Evolutionary conservation across 225 moss, liverwort and hornwort species (phyloP).

Genomic region (Thuidium tamariscinum): DNA sequence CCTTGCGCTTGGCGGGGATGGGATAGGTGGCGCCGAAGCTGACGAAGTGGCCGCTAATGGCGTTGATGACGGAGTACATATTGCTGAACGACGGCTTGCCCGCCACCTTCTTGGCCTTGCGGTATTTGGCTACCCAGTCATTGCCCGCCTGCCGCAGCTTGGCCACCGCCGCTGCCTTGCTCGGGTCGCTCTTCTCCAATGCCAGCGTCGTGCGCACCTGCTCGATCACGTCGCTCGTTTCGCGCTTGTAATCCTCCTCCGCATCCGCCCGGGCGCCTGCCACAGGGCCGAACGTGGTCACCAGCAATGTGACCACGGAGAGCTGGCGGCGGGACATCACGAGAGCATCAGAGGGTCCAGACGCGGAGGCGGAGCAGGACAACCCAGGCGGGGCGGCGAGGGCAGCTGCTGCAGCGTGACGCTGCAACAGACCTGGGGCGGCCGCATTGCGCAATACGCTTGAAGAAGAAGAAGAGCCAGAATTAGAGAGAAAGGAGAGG

Average conservation of each 20-base stretch:
- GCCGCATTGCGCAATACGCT: not conserved
- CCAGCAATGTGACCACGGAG: slow-evolving; percentile 10
- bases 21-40: slow-evolving; percentile 87
- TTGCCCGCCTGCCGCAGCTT: slow-evolving; percentile 74
- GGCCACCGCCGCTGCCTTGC: slow-evolving; percentile 71
- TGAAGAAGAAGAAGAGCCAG: not conserved
- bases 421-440: not conserved
- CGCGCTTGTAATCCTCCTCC: slow-evolving; percentile 80
- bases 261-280: slow-evolving; percentile 55
- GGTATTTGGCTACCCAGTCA: slow-evolving; percentile 94
- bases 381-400: not conserved
- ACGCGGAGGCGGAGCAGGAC: not conserved
- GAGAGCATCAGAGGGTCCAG: not conserved
- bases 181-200: slow-evolving; percentile 79
- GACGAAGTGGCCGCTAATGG: slow-evolving; percentile 83
- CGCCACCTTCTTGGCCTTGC: slow-evolving; percentile 71
- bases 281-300: slow-evolving; percentile 7
- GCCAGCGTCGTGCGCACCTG: slow-evolving; percentile 71
- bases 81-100: slow-evolving; percentile 93
- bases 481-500: not conserved
- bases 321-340: slow-evolving; percentile 21
- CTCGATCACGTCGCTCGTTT: slow-evolving; percentile 81
- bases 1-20: slow-evolving; percentile 79
- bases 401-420: not conserved
- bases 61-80: slow-evolving; percentile 94